phyloP scores from a whole-genome alignment of 352 stramenopile species.

The Globisporangium emineosum region DNA sequence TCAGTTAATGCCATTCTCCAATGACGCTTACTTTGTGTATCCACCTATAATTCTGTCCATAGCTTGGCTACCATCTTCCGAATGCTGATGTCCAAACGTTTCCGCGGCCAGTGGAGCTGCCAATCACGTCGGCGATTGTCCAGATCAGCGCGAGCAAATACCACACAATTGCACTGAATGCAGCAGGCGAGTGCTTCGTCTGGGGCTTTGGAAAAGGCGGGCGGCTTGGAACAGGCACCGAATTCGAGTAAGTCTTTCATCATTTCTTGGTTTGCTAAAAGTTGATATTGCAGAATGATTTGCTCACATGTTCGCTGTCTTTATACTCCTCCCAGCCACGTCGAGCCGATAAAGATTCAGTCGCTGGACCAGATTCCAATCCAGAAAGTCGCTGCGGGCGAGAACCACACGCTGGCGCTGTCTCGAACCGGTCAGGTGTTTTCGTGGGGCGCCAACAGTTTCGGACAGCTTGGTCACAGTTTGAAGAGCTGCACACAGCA shows the following conservation, averaged over 20 bases:
- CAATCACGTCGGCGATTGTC: slow-evolving; percentile 42
- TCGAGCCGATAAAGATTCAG: slow-evolving; percentile 54
- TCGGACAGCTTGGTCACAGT: slow-evolving; percentile 68
- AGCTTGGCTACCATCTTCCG: slow-evolving; percentile 82
- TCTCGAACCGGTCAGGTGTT: slow-evolving; percentile 65
- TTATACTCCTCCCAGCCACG: slow-evolving; percentile 30
- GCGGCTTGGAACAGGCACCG: slow-evolving; percentile 64
- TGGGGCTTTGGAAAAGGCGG: slow-evolving; percentile 85
- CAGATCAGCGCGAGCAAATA: slow-evolving; percentile 79
- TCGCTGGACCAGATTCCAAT: slow-evolving; percentile 57
- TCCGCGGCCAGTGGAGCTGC: slow-evolving; percentile 60
- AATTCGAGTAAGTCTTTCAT: slow-evolving; percentile 61
- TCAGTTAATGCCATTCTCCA: too few relatives aligned
- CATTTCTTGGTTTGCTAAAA: background rate
- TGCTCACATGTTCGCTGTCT: background rate
- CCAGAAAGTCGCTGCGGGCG: slow-evolving; percentile 61
- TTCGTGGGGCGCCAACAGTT: slow-evolving; percentile 84
- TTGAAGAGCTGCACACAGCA: slow-evolving; percentile 53
- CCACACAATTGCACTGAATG: slow-evolving; percentile 72
- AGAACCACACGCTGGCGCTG: slow-evolving; percentile 80
- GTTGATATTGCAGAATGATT: background rate
- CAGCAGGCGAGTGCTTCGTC: slow-evolving; percentile 61
- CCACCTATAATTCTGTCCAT: background rate
- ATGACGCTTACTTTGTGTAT: background rate
- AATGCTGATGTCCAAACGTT: slow-evolving; percentile 74